A percentile compares a stretch with the other conserved stretches of the same genome.
Conservation (phyloP, 1,284 basidiomycete species). For the Somion occarium region DNA sequence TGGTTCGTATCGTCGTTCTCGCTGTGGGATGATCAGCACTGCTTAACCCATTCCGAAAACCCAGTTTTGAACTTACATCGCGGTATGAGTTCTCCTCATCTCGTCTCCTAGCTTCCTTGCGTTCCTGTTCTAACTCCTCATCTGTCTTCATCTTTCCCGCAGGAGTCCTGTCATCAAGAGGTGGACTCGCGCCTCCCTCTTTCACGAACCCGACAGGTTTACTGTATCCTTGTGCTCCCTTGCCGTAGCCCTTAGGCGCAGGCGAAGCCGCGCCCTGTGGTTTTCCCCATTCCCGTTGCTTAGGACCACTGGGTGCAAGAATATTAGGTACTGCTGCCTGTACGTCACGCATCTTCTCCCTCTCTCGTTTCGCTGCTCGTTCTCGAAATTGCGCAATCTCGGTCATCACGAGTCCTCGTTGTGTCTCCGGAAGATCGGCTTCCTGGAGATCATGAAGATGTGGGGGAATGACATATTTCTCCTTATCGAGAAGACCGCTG, state of each 20-base stretch:
- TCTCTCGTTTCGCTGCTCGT: conserved; percentile 79
- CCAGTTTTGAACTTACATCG: conserved; percentile 60
- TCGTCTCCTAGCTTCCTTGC: conserved; percentile 65
- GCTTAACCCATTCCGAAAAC: neutral
- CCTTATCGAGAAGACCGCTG: conserved; percentile 65
- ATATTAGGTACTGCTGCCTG: conserved; percentile 48
- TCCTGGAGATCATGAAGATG: conserved; percentile 94
- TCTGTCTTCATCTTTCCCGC: conserved; percentile 63
- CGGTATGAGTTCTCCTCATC: conserved; percentile 80
- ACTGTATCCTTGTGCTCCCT: conserved; percentile 69
- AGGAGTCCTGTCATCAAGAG: conserved; percentile 33
- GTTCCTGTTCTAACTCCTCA: conserved; percentile 77
- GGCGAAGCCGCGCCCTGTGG: conserved; percentile 32
- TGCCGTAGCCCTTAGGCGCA: conserved; percentile 45
- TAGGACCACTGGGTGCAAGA: conserved; percentile 62
- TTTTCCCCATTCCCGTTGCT: conserved; percentile 73
- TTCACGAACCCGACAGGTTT: conserved; percentile 81
- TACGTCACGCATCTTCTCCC: conserved; percentile 78
- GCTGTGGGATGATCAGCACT: conserved; percentile 36
- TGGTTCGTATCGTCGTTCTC: conserved; percentile 78
- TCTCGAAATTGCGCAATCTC: conserved; percentile 94
- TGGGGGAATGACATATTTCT: conserved; percentile 85
- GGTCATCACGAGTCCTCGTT: conserved; percentile 87
- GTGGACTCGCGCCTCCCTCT: conserved; percentile 39
- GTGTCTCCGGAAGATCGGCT: conserved; percentile 93